Evolutionary conservation across 306 rosid genomes (phyloP).

Genomic region (Trifolium repens): DNA sequence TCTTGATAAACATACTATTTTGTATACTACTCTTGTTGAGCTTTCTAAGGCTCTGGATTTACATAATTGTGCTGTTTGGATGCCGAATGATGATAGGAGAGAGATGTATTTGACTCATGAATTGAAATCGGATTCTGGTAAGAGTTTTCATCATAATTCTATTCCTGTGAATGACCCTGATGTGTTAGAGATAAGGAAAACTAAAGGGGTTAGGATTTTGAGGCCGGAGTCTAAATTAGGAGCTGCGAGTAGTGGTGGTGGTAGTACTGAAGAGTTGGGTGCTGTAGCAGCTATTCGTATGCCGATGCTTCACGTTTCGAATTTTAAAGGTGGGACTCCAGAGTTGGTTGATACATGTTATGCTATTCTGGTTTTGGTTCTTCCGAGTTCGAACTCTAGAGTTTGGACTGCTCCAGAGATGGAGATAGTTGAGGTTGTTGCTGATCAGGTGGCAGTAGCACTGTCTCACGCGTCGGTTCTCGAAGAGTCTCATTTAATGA

Average conservation of each 20-base stretch:
- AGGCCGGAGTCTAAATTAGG: constrained; percentile 69
- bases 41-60: constrained; percentile 74
- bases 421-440: constrained; percentile 84
- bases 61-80: constrained; percentile 86
- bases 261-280: constrained; percentile 52
- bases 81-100: constrained; percentile 62
- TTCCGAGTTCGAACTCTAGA: constrained; percentile 54
- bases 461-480: constrained; percentile 85
- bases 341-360: constrained; percentile 68
- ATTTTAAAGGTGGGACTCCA: constrained; percentile 85
- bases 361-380: constrained; percentile 78
- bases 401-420: constrained; percentile 64
- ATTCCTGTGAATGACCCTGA: constrained; percentile 63
- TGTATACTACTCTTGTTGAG: constrained; percentile 83
- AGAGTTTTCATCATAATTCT: constrained; percentile 43
- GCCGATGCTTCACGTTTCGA: constrained; percentile 79
- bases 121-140: constrained; percentile 51
- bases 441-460: constrained; percentile 92
- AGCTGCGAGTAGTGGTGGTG: constrained; percentile 63
- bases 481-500: constrained; percentile 87
- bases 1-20: constrained; percentile 74
- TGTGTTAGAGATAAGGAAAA: constrained; percentile 59
- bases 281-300: constrained; percentile 77
- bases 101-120: constrained; percentile 74
- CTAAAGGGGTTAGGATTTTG: constrained; percentile 66